Conservation (phyloP, 495 filamentous ascomycete species). For the Aspergillus nanangensis region DNA sequence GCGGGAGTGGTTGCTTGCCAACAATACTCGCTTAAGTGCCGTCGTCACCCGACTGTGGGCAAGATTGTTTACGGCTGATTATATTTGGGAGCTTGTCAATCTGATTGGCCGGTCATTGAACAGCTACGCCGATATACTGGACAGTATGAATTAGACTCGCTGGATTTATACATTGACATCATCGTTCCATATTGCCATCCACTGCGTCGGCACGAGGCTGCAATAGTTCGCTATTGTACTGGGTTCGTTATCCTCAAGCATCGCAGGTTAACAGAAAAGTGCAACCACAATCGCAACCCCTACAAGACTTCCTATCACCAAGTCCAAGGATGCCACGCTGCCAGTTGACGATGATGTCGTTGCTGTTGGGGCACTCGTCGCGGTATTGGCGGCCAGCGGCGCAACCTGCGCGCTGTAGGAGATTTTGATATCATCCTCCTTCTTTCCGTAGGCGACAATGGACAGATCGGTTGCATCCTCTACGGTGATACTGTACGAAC, state of each 20-base stretch:
- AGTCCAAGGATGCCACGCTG: not conserved
- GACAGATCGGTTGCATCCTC: not conserved
- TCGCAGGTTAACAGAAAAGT: not conserved
- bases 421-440: not conserved
- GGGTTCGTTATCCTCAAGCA: not conserved
- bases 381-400: not conserved
- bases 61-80: conserved; percentile 61
- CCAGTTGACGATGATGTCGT: not conserved
- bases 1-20: conserved; percentile 43
- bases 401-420: not conserved
- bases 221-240: too few relatives aligned
- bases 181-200: too few relatives aligned
- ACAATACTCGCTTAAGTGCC: conserved; percentile 56
- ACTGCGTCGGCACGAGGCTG: too few relatives aligned
- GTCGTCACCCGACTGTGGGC: conserved; percentile 65
- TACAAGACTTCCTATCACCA: not conserved
- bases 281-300: not conserved
- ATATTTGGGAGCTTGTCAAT: conserved; percentile 64
- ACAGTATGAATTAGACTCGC: conserved; percentile 20
- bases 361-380: not conserved
- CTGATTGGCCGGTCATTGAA: conserved; percentile 59
- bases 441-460: not conserved
- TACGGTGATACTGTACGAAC: not conserved
- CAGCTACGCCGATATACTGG: conserved; percentile 60
- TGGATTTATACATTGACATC: too few relatives aligned